Conservation (phyloP, 2,329 filamentous ascomycete genomes). For the Periconia macrospinosa region DNA sequence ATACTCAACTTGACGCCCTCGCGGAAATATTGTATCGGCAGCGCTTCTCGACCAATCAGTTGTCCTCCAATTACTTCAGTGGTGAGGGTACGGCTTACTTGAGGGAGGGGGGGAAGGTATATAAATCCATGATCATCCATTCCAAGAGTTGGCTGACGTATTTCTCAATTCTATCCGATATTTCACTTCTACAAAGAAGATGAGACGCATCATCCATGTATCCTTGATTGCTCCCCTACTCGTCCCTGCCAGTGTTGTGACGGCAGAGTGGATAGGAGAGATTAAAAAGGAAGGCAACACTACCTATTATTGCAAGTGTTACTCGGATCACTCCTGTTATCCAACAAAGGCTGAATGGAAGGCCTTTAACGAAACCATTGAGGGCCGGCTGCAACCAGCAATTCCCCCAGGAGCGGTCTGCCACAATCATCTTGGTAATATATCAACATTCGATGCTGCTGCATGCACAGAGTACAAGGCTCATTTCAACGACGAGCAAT, state of each 20-base stretch:
- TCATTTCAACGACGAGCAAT: conserved; percentile 34
- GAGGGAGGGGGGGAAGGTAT: background rate
- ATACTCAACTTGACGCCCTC: background rate
- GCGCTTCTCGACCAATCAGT: background rate
- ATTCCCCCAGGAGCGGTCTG: conserved; percentile 35
- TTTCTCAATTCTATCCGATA: background rate
- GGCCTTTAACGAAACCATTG: conserved; percentile 32
- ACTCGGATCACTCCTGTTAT: conserved; percentile 38
- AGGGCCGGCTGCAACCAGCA: conserved; percentile 28
- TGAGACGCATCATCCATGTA: conserved; percentile 27
- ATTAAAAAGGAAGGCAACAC: conserved; percentile 24
- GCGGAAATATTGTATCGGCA: background rate
- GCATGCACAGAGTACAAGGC: conserved; percentile 29
- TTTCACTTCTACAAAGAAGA: conserved; percentile 9
- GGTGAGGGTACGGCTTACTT: no score
- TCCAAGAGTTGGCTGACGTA: conserved; percentile 1
- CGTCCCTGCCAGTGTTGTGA: conserved; percentile 16
- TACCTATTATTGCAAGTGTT: conserved; percentile 39
- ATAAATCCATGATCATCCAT: background rate
- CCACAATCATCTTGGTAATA: conserved; percentile 26
- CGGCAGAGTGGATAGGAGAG: conserved; percentile 33
- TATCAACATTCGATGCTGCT: conserved; percentile 23
- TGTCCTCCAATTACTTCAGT: background rate
- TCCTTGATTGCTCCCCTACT: conserved; percentile 23
- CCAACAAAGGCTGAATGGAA: conserved; percentile 30